These are phyloP conservation scores for Penicillium sp. DNA, from an alignment of 2,329 filamentous ascomycete genomes.

Conservation along the genomic window DNA sequence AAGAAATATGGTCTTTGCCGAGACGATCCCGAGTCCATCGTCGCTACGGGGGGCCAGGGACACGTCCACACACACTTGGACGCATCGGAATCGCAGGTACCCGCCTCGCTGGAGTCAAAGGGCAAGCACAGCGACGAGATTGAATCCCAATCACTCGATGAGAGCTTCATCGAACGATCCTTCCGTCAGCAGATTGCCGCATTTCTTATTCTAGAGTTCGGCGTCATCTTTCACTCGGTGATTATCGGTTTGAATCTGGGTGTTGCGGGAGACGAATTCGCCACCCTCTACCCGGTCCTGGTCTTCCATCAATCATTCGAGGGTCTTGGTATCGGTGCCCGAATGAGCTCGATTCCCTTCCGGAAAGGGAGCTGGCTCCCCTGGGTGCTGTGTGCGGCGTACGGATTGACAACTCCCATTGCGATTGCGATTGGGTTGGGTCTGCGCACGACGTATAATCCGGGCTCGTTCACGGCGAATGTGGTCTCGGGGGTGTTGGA, in stretches of 20 bases:
- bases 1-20: conserved; percentile 20
- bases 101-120: background rate
- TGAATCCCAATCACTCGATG: conserved; percentile 8
- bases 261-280: conserved; percentile 53
- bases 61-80: background rate
- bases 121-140: conserved; percentile 14
- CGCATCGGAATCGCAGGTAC: too few relatives aligned
- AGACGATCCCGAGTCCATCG: conserved; percentile 18
- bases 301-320: conserved; percentile 61
- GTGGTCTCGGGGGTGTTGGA: conserved; percentile 45
- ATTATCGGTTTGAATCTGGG: conserved; percentile 59
- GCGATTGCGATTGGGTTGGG: conserved; percentile 46
- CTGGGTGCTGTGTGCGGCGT: conserved; percentile 45
- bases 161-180: conserved; percentile 21
- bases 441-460: conserved; percentile 40
- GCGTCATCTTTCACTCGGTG: conserved; percentile 59
- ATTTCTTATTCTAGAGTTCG: conserved; percentile 50
- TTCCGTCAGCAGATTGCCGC: conserved; percentile 36
- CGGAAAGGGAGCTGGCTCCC: conserved; percentile 42
- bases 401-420: conserved; percentile 50
- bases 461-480: conserved; percentile 38
- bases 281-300: conserved; percentile 53
- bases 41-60: conserved; percentile 8
- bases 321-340: conserved; percentile 56
- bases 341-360: conserved; percentile 54